Evolutionary conservation across 2,329 filamentous ascomycete genomes (phyloP).

Genomic region (Seiridium unicorne): DNA sequence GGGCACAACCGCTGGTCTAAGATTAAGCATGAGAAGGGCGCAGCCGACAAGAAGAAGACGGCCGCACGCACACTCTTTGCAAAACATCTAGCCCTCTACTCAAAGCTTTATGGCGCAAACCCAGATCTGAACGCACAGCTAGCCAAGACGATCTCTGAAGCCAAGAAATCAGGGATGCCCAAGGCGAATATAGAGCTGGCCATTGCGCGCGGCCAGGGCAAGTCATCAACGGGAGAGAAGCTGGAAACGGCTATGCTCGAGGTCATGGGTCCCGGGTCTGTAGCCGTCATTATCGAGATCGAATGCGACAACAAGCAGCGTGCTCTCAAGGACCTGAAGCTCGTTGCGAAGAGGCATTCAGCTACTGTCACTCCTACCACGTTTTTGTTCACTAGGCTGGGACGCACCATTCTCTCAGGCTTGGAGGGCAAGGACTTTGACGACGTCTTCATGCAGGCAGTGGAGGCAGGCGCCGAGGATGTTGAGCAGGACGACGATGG

Average conservation of each 20-base stretch:
- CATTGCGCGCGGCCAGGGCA: conserved; percentile 84
- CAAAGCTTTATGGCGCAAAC: conserved; percentile 76
- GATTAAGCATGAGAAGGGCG: conserved; percentile 92
- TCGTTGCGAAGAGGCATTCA: conserved; percentile 68
- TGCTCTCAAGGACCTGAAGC: conserved; percentile 70
- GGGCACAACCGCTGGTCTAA: conserved; percentile 96
- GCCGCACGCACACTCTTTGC: conserved; percentile 65
- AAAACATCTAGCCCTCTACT: conserved; percentile 71
- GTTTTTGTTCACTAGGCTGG: conserved; percentile 83
- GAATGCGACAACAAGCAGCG: conserved; percentile 80
- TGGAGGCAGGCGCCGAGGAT: conserved; percentile 81
- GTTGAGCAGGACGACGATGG: conserved; percentile 68
- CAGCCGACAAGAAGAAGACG: conserved; percentile 78
- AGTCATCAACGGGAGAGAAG: conserved; percentile 68
- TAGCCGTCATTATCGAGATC: conserved; percentile 76
- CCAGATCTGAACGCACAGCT: conserved; percentile 73
- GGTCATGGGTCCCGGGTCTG: conserved; percentile 70
- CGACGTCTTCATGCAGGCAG: conserved; percentile 74
- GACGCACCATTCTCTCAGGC: conserved; percentile 64
- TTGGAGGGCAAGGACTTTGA: conserved; percentile 46
- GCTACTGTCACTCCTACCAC: conserved; percentile 71
- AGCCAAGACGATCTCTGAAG: conserved; percentile 67
- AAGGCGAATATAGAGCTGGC: conserved; percentile 83
- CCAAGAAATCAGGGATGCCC: conserved; percentile 83
- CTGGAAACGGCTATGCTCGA: conserved; percentile 81